Evolutionary conservation across 129 eudicot species (phyloP), one percentile per base, ranked within the genome.

Genomic region (Gnaphalium uliginosum): DNA sequence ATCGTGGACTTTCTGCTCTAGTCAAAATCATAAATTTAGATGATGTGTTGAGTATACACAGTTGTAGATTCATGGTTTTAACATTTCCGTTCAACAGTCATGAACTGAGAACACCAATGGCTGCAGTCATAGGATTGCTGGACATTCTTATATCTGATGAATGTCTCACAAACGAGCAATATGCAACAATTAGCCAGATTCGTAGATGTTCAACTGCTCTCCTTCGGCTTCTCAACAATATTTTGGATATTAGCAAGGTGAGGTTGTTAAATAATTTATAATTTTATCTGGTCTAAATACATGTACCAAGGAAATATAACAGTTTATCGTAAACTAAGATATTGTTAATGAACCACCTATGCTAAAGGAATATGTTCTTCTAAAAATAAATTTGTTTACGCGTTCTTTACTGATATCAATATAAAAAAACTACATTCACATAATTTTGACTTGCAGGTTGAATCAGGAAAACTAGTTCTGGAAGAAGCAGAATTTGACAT

Each of bases 41-140:
- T 23, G 35, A 17, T 30, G 7, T 64, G 39, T 3, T 64, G 69
- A 43, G 14, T 9, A 70, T 77, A 35, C 35, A 59, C 43, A 59
- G 63, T 69, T 78, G 10, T 33, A 62, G 41, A 71, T 46, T 71
- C 56, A 62, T 30, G 70, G 57, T 67, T 80, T 56, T 46, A 14
- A 46, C 8, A 7, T 68, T 80, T 66, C 35, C n/a, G 11, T 66
- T 67, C 35, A 18, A 74, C 96, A 94, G 97, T 85, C 99, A 94
- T 77, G 99, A 94, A 73, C 83, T 94, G 71, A 84, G 99, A 77
- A 94, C 99, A 79, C 99, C 99, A 73, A 94, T 94, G 99, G 99
- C 99, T 81, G 99, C 99, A 59, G 99, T 94, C 69, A 91, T 94
- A 83, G 99, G 99, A 72, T 79, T 94, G 86, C 88, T 94, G 83